phyloP scores from a whole-genome alignment of 768 basidiomycete species.

The Boletellus ananas region DNA sequence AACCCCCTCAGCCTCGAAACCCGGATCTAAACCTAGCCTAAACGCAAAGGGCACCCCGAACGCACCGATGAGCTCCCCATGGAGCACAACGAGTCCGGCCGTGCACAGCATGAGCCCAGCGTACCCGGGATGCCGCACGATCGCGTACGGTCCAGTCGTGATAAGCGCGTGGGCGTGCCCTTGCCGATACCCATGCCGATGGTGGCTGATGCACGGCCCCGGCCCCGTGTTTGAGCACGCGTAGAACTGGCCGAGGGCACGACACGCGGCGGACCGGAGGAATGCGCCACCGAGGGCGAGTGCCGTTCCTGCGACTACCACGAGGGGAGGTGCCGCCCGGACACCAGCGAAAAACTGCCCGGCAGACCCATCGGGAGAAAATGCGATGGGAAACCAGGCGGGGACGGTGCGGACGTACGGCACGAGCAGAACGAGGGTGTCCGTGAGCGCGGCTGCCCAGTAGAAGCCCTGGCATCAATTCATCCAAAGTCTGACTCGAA shows the following conservation, averaged over 20 bases:
- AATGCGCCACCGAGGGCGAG: constrained; percentile 39
- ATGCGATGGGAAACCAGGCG: background rate
- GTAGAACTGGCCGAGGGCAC: constrained; percentile 23
- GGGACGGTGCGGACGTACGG: constrained; percentile 1
- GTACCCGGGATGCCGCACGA: constrained; percentile 31
- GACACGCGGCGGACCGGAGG: constrained; percentile 35
- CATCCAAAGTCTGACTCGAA: background rate
- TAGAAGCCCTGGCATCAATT: constrained; percentile 11
- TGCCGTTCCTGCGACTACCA: constrained; percentile 34
- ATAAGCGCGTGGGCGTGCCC: constrained; percentile 23
- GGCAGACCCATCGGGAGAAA: background rate
- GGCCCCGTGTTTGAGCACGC: constrained; percentile 10
- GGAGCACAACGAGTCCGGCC: constrained; percentile 12
- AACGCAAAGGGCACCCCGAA: too few species aligned
- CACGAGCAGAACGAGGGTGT: constrained; percentile 5
- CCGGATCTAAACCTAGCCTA: too few species aligned
- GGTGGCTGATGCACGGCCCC: too few species aligned
- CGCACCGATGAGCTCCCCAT: constrained; percentile 1
- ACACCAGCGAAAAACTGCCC: background rate
- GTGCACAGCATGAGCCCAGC: constrained; percentile 31
- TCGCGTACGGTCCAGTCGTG: constrained; percentile 25
- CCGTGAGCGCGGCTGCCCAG: constrained; percentile 12
- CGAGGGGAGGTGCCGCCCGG: background rate
- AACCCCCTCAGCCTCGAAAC: too few species aligned
- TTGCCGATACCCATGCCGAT: too few species aligned